A percentile compares a stretch with the other conserved stretches of the same genome.
phyloP scores from a whole-genome alignment of 331 rosid species.

The Phaseolus coccineus region DNA sequence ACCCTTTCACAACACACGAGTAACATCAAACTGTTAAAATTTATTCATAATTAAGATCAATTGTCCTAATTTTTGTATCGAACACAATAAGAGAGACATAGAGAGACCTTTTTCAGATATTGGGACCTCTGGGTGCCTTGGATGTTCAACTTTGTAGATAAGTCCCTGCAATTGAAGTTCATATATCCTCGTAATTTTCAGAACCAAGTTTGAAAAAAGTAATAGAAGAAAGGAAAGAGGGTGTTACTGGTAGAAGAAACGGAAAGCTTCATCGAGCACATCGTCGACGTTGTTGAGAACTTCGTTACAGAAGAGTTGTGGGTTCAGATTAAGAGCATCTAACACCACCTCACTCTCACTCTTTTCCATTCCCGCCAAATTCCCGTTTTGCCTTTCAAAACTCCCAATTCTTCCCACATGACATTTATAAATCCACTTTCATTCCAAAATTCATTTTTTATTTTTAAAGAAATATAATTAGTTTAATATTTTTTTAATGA shows the following conservation, averaged over 20 bases:
- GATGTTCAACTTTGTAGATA: constrained; percentile 54
- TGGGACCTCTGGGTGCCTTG: constrained; percentile 64
- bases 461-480: too few relatives aligned
- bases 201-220: background rate
- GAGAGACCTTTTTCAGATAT: constrained; percentile 62
- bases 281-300: constrained; percentile 73
- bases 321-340: constrained; percentile 73
- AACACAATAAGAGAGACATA: background rate
- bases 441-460: too few relatives aligned
- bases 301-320: constrained; percentile 78
- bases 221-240: background rate
- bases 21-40: background rate
- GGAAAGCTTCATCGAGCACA: constrained; percentile 67
- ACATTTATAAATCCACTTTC: too few relatives aligned
- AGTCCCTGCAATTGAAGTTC: constrained; percentile 60
- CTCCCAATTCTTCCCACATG: too few relatives aligned
- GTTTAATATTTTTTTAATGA: too few relatives aligned
- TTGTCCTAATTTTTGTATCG: constrained; percentile 3
- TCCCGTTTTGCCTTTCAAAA: background rate
- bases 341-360: constrained; percentile 72
- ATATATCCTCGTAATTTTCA: background rate
- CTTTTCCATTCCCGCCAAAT: constrained; percentile 62
- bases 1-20: constrained; percentile 54
- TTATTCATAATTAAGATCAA: background rate
- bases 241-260: constrained; percentile 63